These are phyloP conservation scores for Phanerochaete carnosa DNA, from an alignment of 768 basidiomycete genomes.

Conservation along the genomic window DNA sequence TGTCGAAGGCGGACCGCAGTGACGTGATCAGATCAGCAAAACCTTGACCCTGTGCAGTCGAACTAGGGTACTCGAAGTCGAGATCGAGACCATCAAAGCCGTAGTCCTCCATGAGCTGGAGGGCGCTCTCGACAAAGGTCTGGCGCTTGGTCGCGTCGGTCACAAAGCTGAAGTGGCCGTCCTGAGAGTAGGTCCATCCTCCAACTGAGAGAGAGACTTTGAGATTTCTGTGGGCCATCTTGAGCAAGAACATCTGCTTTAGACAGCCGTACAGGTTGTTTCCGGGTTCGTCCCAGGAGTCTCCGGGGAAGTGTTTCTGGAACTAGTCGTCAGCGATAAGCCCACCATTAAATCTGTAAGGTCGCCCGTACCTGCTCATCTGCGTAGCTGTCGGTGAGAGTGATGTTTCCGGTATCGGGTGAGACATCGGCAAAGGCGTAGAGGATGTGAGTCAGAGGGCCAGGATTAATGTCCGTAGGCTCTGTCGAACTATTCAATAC, in stretches of 20 bases:
- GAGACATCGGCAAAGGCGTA: slow-evolving; percentile 80
- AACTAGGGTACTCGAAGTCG: slow-evolving; percentile 77
- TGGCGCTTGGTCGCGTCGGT: slow-evolving; percentile 45
- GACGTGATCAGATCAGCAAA: slow-evolving; percentile 63
- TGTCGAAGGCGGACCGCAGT: slow-evolving; percentile 60
- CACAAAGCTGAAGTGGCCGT: slow-evolving; percentile 65
- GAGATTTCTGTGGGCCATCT: slow-evolving; percentile 51
- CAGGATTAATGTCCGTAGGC: slow-evolving; percentile 58
- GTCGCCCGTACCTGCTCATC: slow-evolving; percentile 53
- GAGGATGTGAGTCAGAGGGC: slow-evolving; percentile 68
- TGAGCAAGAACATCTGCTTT: slow-evolving; percentile 64
- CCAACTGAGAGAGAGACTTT: slow-evolving; percentile 53
- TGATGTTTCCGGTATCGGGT: slow-evolving; percentile 55
- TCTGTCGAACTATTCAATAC: slow-evolving; percentile 35
- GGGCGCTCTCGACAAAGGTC: slow-evolving; percentile 58
- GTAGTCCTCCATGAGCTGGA: slow-evolving; percentile 66
- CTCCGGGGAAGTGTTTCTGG: slow-evolving; percentile 69
- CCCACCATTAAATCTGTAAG: slow-evolving; percentile 7
- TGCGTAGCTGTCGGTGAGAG: slow-evolving; percentile 69
- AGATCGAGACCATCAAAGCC: slow-evolving; percentile 81
- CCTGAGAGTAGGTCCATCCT: slow-evolving; percentile 71
- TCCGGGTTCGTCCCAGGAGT: slow-evolving; percentile 71
- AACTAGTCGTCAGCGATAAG: not conserved
- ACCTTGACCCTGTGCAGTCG: slow-evolving; percentile 55
- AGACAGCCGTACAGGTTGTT: slow-evolving; percentile 81